Evolutionary conservation across 805 yeast genomes (phyloP), one percentile per base, ranked within the genome.

Genomic region (Candida schatavii): DNA sequence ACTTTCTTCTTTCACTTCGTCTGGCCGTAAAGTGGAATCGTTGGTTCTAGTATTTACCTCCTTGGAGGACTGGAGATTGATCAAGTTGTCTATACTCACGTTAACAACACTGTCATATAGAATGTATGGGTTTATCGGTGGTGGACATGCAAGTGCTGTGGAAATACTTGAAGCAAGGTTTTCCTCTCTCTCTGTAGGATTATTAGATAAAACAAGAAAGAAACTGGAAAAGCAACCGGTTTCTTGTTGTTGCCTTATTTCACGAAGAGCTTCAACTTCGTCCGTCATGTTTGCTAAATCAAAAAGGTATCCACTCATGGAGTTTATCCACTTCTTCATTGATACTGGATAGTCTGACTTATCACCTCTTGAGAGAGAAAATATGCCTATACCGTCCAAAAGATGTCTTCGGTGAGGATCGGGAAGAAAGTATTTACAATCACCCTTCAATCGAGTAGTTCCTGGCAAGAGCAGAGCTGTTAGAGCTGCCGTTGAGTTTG

Each of bases 301-400:
- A 6, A 39, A 19, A 6, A 36, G 13, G 1, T 18, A 31, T n/a
- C 50, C 54, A 2, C 51, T 46, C 34, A 59, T 38, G 5, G 46
- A 41, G n/a, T 21, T 33, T 3, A 55, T 40, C 58, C 58, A 55
- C 7, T 35, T 30, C 11, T 36, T 20, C 5, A 49, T 33, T 20
- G 43, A 38, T 9, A 22, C 43, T 27, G 7, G 25, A 14, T 32
- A 11, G 18, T 31, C 35, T 14, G 20, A 14, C 11, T 31, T 31
- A 11, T 31, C 35, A 9, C 35, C 35, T 5, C 15, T 7, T 17
- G 35, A 31, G 5, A 31, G 15, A 7, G 35, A 31, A 17, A 14
- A 31, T n/a, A 52, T 44, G 9, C 31, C 18, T 4, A 45, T 14
- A 1, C 41, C 50, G 1, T 40, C 34, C 13, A 65, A 49, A 5